phyloP scores from a whole-genome alignment of 805 yeast genomes.

The Danielozyma ontarioensis region DNA sequence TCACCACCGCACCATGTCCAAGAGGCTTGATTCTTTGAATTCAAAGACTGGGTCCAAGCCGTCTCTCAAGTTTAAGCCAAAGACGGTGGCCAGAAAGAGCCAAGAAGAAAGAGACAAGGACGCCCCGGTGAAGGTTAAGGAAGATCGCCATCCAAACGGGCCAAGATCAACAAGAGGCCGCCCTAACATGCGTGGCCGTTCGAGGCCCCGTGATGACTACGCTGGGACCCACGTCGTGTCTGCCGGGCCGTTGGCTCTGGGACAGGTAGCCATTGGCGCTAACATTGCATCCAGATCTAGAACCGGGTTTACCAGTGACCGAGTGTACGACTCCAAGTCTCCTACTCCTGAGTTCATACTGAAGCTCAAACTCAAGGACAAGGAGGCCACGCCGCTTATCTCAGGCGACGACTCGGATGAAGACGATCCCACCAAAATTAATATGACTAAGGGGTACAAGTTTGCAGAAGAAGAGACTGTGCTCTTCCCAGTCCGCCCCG shows the following conservation, averaged over 20 bases:
- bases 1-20: constrained; percentile 23
- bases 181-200: constrained; percentile 27
- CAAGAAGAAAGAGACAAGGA: constrained; percentile 79
- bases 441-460: constrained; percentile 59
- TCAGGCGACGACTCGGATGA: constrained; percentile 37
- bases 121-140: constrained; percentile 51
- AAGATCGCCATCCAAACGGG: constrained; percentile 13
- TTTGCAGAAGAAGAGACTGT: constrained; percentile 49
- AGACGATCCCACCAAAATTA: constrained; percentile 43
- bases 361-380: constrained; percentile 27
- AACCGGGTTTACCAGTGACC: constrained; percentile 21
- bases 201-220: constrained; percentile 32
- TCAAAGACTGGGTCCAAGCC: constrained; percentile 39
- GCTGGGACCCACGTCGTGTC: constrained; percentile 60
- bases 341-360: constrained; percentile 40
- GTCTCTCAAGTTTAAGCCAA: constrained; percentile 75
- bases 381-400: constrained; percentile 8
- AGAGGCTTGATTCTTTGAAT: constrained; percentile 38
- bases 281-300: constrained; percentile 20
- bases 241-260: constrained; percentile 70
- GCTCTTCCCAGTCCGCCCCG: constrained; percentile 69
- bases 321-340: constrained; percentile 27
- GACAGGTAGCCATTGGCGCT: constrained; percentile 45
- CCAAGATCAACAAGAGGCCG: constrained; percentile 21
- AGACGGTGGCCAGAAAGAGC: constrained; percentile 76